Evolutionary conservation across 768 basidiomycete genomes (phyloP), one percentile per base, ranked within the genome.

Genomic region (Auricularia sp.): DNA sequence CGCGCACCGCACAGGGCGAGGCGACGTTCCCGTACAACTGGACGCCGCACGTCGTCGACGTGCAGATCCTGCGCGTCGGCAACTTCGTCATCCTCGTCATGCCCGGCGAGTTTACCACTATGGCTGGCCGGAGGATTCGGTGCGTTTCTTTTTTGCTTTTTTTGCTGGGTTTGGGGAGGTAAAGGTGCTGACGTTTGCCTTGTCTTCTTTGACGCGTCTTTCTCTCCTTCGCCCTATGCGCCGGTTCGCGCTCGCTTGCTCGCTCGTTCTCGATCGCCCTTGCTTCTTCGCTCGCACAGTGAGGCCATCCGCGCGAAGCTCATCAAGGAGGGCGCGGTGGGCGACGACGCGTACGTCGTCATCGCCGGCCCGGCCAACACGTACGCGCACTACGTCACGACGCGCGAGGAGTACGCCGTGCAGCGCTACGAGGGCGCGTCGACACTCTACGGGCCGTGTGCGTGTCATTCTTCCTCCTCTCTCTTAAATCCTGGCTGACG

Each of bases 391-490:
- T 89, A 90, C 71, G 79, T 90, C 62, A 77, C 88, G 1, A 90
- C 88, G 35, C 79, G 76, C 10, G 88, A 92, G 73, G 89, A 90
- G 73, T 91, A 89, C 71, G 74, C 79, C 29, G 75, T 88, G 14
- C 90, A 92, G 73, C 80, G 90, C 62, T 90, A 90, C 68, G 90
- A 92, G 75, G 90, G 89, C 62, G 89, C 88, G 0, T 90, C 89
- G 54, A 91, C 88, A 8, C 79, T 91, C 56, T 91, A 84, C 73
- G 90, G 90, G 45, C 84, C 80, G 65, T 82, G 90, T 90, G 68
- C 72, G 86, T 78, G 24, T 29, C 29, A 29, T 29, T 29, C 2
- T 29, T 3, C 29, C 29, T 29, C 2, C 29, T 29, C 29, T 29
- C 3, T n/a, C 21, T 58, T 29, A 54, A 63, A 36, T 47, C 21